Percentiles rank a stretch among this genome's conserved stretches.
Evolutionary conservation across 257 asterid species (phyloP).

Genomic region (Solanum peruvianum): DNA sequence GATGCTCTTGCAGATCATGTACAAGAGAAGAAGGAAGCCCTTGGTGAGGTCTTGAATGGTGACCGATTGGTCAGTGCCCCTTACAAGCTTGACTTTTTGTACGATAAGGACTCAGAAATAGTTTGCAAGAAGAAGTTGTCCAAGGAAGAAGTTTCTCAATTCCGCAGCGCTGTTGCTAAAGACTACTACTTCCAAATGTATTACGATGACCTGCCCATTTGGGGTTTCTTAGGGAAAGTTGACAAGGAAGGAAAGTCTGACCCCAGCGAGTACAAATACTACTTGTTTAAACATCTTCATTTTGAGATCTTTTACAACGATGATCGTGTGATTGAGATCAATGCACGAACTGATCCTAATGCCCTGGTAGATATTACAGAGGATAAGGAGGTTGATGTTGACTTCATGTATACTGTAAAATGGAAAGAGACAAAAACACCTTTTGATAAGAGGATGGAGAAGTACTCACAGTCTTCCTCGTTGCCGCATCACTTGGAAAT

Average conservation of each 20-base stretch:
- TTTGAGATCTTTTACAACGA: slow-evolving; percentile 8
- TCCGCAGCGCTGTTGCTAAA: slow-evolving; percentile 11
- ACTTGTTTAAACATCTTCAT: slow-evolving; percentile 11
- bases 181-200: slow-evolving; percentile 10
- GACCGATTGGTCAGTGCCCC: slow-evolving; percentile 13
- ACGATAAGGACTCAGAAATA: slow-evolving; percentile 5
- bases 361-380: slow-evolving; percentile 17
- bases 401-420: slow-evolving; percentile 19
- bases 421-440: slow-evolving; percentile 18
- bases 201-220: slow-evolving; percentile 10
- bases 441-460: slow-evolving; percentile 27
- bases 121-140: slow-evolving; percentile 6
- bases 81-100: slow-evolving; percentile 10
- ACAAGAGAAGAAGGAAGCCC: slow-evolving; percentile 8
- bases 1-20: slow-evolving; percentile 1
- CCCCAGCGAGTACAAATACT: slow-evolving; percentile 12
- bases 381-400: slow-evolving; percentile 20
- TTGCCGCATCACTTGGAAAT: slow-evolving; percentile 22
- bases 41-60: slow-evolving; percentile 10
- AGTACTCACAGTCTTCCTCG: slow-evolving; percentile 18
- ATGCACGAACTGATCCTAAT: slow-evolving; percentile 10
- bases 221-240: slow-evolving; percentile 14
- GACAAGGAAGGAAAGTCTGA: slow-evolving; percentile 9
- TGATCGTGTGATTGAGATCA: slow-evolving; percentile 12
- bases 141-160: slow-evolving; percentile 5